Conservation (phyloP, 2,329 filamentous ascomycete species). For the Penicillium frequentans region DNA sequence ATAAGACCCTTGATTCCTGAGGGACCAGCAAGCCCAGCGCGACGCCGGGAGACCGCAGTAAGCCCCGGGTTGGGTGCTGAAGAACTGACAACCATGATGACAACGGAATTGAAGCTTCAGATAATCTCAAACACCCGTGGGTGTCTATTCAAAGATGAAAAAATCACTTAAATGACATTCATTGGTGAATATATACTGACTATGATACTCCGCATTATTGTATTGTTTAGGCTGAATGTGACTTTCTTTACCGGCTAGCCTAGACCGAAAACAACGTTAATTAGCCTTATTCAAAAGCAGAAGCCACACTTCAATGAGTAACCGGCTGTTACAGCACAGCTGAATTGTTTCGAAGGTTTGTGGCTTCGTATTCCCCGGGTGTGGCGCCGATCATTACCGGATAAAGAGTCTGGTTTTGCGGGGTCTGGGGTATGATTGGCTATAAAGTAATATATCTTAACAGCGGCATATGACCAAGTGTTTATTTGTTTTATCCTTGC, state of each 20-base stretch:
- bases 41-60: not conserved
- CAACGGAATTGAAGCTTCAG: not conserved
- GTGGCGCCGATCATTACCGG: not conserved
- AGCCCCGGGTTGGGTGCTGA: not conserved
- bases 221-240: not conserved
- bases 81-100: not conserved
- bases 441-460: not conserved
- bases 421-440: not conserved
- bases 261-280: not conserved
- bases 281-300: not conserved
- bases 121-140: not conserved
- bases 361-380: not conserved
- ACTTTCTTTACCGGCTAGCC: not conserved
- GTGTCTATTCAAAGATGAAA: not conserved
- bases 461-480: not conserved
- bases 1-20: not conserved
- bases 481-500: not conserved
- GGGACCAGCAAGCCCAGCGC: conserved; percentile 1
- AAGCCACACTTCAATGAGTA: not conserved
- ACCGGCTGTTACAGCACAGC: not conserved
- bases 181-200: not conserved
- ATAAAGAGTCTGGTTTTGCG: not conserved
- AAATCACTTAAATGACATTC: not conserved
- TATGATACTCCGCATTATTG: not conserved
- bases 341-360: not conserved